phyloP scores from a whole-genome alignment of 2,329 filamentous ascomycete species.

The Colletotrichum simmondsii region DNA sequence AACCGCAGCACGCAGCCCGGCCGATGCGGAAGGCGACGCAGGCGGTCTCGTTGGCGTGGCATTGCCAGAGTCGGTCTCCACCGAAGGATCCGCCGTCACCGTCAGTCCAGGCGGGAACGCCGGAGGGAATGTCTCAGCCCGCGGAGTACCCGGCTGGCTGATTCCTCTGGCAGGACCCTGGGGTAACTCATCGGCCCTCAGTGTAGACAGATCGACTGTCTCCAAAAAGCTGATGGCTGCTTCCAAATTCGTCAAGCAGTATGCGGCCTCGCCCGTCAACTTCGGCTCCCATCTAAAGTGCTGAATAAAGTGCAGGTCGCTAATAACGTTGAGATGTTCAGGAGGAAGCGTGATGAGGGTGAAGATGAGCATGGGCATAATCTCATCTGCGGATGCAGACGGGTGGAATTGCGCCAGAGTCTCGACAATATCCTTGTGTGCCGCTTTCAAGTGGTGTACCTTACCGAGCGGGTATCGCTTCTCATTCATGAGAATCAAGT shows the following conservation, averaged over 20 bases:
- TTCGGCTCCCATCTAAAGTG: slow-evolving; percentile 87
- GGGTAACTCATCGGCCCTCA: slow-evolving; percentile 82
- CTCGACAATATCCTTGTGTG: slow-evolving; percentile 95
- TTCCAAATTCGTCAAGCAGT: slow-evolving; percentile 95
- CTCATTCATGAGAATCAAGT: slow-evolving; percentile 84
- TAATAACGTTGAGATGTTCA: slow-evolving; percentile 87
- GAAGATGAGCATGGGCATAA: slow-evolving; percentile 96
- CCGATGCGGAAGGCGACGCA: slow-evolving; percentile 46
- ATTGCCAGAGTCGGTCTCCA: slow-evolving; percentile 45
- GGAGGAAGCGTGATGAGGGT: slow-evolving; percentile 91
- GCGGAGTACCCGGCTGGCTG: slow-evolving; percentile 59
- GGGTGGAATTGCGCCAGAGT: slow-evolving; percentile 75
- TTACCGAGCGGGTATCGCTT: slow-evolving; percentile 92
- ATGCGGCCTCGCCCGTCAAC: slow-evolving; percentile 92
- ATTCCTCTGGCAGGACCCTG: slow-evolving; percentile 71
- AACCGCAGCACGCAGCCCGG: slow-evolving; percentile 55
- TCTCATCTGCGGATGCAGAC: slow-evolving; percentile 94
- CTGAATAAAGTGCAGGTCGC: slow-evolving; percentile 95
- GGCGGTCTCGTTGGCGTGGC: slow-evolving; percentile 48
- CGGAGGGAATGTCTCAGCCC: slow-evolving; percentile 66
- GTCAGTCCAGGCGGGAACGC: slow-evolving; percentile 61
- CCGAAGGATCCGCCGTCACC: slow-evolving; percentile 41
- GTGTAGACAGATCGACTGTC: slow-evolving; percentile 90
- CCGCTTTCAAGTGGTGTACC: slow-evolving; percentile 85
- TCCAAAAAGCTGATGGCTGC: slow-evolving; percentile 94